Evolutionary conservation across 352 stramenopile genomes (phyloP).

Genomic region (Globisporangium camurandrum): DNA sequence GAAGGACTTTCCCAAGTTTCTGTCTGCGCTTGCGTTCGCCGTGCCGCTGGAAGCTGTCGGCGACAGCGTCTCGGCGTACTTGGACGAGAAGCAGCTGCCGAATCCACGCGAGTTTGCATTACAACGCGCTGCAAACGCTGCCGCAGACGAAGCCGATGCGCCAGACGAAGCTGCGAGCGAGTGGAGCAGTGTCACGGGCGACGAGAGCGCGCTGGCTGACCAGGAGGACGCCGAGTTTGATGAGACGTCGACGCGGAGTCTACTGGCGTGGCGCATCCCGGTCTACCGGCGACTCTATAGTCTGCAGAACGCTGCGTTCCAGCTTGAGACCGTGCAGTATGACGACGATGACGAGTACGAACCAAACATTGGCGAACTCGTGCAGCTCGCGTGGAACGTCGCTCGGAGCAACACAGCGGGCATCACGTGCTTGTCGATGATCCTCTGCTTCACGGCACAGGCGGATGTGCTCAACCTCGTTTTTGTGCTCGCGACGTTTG

Average conservation of each 20-base stretch:
- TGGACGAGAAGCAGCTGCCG: constrained; percentile 54
- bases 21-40: constrained; percentile 58
- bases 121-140: constrained; percentile 18
- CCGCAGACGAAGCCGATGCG: constrained; percentile 23
- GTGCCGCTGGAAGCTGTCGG: constrained; percentile 57
- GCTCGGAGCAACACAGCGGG: constrained; percentile 59
- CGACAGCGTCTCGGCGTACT: constrained; percentile 48
- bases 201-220: constrained; percentile 76
- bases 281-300: constrained; percentile 60
- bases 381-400: constrained; percentile 46
- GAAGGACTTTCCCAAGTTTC: constrained; percentile 76
- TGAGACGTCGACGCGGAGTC: constrained; percentile 12
- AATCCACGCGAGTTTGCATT: constrained; percentile 34
- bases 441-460: constrained; percentile 66
- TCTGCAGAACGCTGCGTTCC: constrained; percentile 68
- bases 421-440: constrained; percentile 53
- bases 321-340: constrained; percentile 56
- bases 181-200: constrained; percentile 79
- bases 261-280: constrained; percentile 52
- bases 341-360: constrained; percentile 76
- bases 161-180: constrained; percentile 70
- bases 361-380: constrained; percentile 46
- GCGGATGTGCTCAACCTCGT: constrained; percentile 77
- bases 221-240: constrained; percentile 78
- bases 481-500: constrained; percentile 61